Conservation (phyloP, 495 filamentous ascomycete species). For the Talaromyces thailandensis region DNA sequence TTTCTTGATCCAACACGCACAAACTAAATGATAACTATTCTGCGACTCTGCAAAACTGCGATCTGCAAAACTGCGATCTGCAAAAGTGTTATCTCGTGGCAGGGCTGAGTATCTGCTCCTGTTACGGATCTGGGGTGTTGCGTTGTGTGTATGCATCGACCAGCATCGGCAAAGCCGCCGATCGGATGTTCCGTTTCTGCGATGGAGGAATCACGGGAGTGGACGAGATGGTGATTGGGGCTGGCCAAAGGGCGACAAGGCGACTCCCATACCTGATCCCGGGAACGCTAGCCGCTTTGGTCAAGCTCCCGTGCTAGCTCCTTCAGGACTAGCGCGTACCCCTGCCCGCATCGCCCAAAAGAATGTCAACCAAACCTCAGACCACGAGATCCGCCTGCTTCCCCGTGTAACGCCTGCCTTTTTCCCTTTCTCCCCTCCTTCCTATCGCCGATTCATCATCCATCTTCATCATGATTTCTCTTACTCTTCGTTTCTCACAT, state of each 20-base stretch:
- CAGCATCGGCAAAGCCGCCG: neutral
- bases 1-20: neutral
- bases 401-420: conserved; percentile 6
- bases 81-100: neutral
- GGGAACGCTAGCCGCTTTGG: conserved; percentile 7
- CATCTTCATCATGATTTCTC: neutral
- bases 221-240: neutral
- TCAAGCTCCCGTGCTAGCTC: conserved; percentile 10
- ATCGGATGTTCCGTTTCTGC: neutral
- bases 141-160: neutral
- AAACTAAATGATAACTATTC: neutral
- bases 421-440: neutral
- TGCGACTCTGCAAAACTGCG: neutral
- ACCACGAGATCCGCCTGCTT: conserved; percentile 6
- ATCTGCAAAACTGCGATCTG: too few relatives aligned
- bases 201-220: too few relatives aligned
- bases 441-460: neutral
- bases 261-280: neutral
- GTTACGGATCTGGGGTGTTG: neutral
- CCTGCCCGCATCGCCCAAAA: neutral
- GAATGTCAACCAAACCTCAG: neutral
- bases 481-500: neutral
- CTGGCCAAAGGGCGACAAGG: neutral
- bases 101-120: neutral
- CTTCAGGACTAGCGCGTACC: conserved; percentile 16